Conservation (phyloP, 2,329 filamentous ascomycete species). For the Aspergillus sp. region DNA sequence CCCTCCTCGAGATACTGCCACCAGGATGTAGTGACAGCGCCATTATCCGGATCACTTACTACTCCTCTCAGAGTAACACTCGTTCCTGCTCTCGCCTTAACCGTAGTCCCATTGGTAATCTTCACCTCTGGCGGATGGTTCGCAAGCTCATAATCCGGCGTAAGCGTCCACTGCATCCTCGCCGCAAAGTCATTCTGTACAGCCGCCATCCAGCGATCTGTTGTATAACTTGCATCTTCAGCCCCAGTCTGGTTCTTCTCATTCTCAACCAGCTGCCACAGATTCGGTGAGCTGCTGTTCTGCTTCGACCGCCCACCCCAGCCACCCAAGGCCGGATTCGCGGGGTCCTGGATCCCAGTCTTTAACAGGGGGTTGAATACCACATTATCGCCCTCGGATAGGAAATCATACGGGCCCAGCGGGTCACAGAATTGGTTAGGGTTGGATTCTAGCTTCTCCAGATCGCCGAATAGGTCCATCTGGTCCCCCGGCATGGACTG, state of each 20-base stretch:
- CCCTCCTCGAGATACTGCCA: slow-evolving; percentile 7
- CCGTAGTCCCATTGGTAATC: neutral
- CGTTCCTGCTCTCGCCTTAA: neutral
- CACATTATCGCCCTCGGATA: slow-evolving; percentile 4
- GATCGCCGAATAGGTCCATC: neutral
- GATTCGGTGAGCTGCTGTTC: neutral
- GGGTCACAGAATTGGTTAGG: neutral
- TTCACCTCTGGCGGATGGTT: neutral
- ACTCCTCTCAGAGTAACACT: neutral
- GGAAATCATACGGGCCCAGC: neutral
- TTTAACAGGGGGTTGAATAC: slow-evolving; percentile 1
- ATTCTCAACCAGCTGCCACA: neutral
- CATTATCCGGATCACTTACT: neutral
- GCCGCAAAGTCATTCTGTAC: slow-evolving; percentile 7
- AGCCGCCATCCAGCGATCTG: neutral
- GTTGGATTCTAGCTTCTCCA: neutral
- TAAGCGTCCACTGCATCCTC: slow-evolving; percentile 4
- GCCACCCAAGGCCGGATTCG: neutral
- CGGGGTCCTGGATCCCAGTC: neutral
- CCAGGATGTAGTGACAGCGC: neutral
- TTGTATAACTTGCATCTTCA: neutral
- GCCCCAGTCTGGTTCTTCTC: neutral
- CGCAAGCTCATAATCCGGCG: neutral
- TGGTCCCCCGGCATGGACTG: neutral
- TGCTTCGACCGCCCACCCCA: neutral